Conservation (phyloP, 2,329 filamentous ascomycete genomes). For the Nothophaeocryptopus gaeumannii region DNA sequence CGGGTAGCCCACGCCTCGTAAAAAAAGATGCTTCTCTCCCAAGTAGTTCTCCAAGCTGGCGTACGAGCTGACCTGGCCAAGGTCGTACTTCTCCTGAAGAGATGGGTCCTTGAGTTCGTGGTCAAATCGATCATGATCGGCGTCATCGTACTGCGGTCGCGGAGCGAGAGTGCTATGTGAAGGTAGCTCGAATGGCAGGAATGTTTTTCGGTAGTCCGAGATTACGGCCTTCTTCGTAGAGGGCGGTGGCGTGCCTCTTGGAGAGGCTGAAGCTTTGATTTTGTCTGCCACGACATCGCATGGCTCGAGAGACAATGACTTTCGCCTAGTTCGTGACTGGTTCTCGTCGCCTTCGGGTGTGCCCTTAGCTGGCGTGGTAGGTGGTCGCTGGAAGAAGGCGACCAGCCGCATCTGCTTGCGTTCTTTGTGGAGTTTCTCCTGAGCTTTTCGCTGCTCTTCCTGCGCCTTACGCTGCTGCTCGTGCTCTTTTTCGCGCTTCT, state of each 20-base stretch:
- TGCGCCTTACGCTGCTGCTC: constrained; percentile 45
- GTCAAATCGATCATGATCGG: constrained; percentile 31
- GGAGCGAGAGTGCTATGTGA: constrained; percentile 69
- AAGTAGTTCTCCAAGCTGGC: constrained; percentile 21
- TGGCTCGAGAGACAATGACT: constrained; percentile 35
- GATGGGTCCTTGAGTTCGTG: constrained; percentile 29
- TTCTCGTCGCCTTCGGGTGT: constrained; percentile 13
- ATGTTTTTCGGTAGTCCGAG: constrained; percentile 57
- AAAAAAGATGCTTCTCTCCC: constrained; percentile 4
- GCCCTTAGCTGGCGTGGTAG: constrained; percentile 33
- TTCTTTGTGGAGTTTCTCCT: constrained; percentile 34
- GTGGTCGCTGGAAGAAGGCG: constrained; percentile 44
- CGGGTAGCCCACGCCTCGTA: constrained; percentile 24
- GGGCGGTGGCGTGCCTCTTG: constrained; percentile 20
- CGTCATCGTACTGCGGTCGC: constrained; percentile 21
- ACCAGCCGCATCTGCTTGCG: constrained; percentile 39
- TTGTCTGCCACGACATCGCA: constrained; percentile 29
- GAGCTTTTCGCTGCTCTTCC: constrained; percentile 35
- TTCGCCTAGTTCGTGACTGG: constrained; percentile 33
- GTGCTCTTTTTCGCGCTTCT: constrained; percentile 37
- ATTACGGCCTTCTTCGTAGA: constrained; percentile 27
- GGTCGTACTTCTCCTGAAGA: constrained; percentile 31
- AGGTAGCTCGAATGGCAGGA: constrained; percentile 78
- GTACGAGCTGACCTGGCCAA: constrained; percentile 27
- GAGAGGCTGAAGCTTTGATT: constrained; percentile 27